These are phyloP conservation scores for Nemania sp. DNA, from an alignment of 2,329 filamentous ascomycete genomes.

Conservation along the genomic window DNA sequence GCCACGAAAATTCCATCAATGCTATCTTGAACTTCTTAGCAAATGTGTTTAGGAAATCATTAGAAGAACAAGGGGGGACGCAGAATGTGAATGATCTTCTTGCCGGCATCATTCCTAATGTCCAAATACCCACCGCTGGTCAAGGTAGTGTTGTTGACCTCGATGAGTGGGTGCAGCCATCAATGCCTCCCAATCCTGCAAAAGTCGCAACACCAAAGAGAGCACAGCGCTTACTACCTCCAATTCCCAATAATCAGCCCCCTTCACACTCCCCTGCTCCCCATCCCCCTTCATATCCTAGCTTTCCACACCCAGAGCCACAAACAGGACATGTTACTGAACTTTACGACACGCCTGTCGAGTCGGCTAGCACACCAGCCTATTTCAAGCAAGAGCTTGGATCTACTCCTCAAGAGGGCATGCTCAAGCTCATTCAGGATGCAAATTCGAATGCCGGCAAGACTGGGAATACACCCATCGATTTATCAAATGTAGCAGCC, in stretches of 20 bases:
- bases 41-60: conserved; percentile 93
- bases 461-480: conserved; percentile 53
- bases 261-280: conserved; percentile 49
- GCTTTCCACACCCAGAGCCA: conserved; percentile 51
- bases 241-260: conserved; percentile 59
- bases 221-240: conserved; percentile 65
- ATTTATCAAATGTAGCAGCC: conserved; percentile 69
- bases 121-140: conserved; percentile 60
- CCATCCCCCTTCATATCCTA: conserved; percentile 48
- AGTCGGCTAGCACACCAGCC: conserved; percentile 60
- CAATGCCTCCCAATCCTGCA: conserved; percentile 53
- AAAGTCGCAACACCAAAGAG: conserved; percentile 62
- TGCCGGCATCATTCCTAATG: conserved; percentile 75
- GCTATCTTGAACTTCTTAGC: conserved; percentile 98
- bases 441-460: conserved; percentile 67
- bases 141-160: conserved; percentile 72
- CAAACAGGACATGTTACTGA: conserved; percentile 71
- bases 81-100: conserved; percentile 89
- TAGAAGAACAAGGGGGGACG: conserved; percentile 82
- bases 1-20: conserved; percentile 99
- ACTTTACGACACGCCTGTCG: conserved; percentile 65
- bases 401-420: conserved; percentile 68
- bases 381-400: conserved; percentile 68
- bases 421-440: conserved; percentile 75
- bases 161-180: conserved; percentile 67